Base-by-base conservation (phyloP, 2,329 filamentous ascomycete species). In the Neobulgaria alba region DNA sequence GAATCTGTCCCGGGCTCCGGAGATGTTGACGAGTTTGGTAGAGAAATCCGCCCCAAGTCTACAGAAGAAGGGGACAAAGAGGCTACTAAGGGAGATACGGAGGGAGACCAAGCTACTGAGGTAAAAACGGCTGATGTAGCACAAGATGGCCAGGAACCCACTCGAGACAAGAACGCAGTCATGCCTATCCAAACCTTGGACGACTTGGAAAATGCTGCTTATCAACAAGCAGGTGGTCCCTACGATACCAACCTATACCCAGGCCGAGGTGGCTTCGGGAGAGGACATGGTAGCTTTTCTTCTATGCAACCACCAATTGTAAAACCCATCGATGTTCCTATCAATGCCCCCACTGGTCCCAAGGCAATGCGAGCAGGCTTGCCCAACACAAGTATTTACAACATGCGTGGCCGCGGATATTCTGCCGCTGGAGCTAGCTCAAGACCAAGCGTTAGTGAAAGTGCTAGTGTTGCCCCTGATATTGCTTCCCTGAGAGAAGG, bases 311-410 rank as follows among this genome's bases (percentile, higher is more conserved):
- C 55, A 29, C 49, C 52, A 41, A 36, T 56, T 50, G 47, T 59
- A 35, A 59, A 58, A 53, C 43, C 54, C 29, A 44, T 59, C 48
- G 61, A 63, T 41, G 65, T 71, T 38, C 77, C 77, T 33, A 62
- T 79, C 64, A 86, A 72, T 65, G 92, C 92, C 19, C 92, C 92
- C 19, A 94, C 84, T 40, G 92, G 89, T 8, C 92, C 92, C 35
- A 89, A 92, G 64, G 92, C 92, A 14, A 94, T 96, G 86, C 77
- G 90, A 48, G 83, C 92, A 63, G 87, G 88, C 20, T 69, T 88
- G 9, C 84, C 85, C 38, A 93, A 93, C 61, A 89, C 82, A 42
- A 85, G 84, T 51, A 74, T 85, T 39, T 74, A 79, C 49, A 75
- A 83, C 54, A 60, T 80, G 60, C 68, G 77, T 47, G 55, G 47